A percentile compares a stretch with the other conserved stretches of the same genome.
Evolutionary conservation across 805 yeast species (phyloP).

Genomic region (Deakozyma indianensis): DNA sequence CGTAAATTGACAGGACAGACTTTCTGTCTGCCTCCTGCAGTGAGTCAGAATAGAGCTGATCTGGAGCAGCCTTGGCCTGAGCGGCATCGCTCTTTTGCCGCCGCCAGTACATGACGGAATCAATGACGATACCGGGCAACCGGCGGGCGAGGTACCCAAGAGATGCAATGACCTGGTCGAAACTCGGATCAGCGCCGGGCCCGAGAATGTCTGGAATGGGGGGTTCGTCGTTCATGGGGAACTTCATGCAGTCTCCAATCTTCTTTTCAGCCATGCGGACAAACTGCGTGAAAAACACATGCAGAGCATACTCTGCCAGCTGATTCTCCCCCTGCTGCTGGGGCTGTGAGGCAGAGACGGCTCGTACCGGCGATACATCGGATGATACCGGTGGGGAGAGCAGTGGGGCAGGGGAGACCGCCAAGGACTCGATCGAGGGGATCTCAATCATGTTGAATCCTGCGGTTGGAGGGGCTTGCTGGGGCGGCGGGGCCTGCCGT

Average conservation of each 20-base stretch:
- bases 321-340: background rate
- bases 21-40: slow-evolving; percentile 71
- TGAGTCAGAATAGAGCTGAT: slow-evolving; percentile 17
- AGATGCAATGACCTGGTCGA: slow-evolving; percentile 75
- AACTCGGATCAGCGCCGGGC: slow-evolving; percentile 73
- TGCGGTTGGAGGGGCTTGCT: background rate
- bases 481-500: background rate
- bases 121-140: slow-evolving; percentile 91
- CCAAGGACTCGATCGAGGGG: background rate
- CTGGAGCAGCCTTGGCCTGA: slow-evolving; percentile 3
- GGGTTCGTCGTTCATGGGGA: slow-evolving; percentile 58
- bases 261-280: slow-evolving; percentile 88
- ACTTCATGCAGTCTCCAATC: slow-evolving; percentile 53
- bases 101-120: slow-evolving; percentile 97
- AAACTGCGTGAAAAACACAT: slow-evolving; percentile 88
- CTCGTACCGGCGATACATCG: background rate
- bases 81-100: slow-evolving; percentile 65
- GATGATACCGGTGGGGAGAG: background rate
- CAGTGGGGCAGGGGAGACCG: background rate
- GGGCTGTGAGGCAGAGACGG: background rate
- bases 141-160: slow-evolving; percentile 81
- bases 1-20: slow-evolving; percentile 73
- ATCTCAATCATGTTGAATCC: background rate
- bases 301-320: slow-evolving; percentile 70
- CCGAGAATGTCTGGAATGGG: slow-evolving; percentile 65